Conservation (phyloP, 2,329 filamentous ascomycete genomes). For the Fusarium xyrophilum region DNA sequence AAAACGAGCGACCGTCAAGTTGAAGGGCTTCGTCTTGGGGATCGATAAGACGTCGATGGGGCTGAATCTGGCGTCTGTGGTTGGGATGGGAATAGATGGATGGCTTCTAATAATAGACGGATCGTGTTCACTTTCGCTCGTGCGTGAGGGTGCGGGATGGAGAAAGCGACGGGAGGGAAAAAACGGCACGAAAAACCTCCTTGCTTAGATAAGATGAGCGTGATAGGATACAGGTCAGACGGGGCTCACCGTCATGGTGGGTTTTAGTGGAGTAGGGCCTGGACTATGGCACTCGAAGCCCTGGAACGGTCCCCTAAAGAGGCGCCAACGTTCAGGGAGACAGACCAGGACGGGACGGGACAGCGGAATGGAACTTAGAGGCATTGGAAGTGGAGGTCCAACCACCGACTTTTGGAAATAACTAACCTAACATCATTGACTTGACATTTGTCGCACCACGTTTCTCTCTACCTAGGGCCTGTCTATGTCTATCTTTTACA, state of each 20-base stretch:
- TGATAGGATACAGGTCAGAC: conserved; percentile 2
- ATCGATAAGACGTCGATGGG: conserved; percentile 39
- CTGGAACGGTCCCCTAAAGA: conserved; percentile 22
- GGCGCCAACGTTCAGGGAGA: conserved; percentile 16
- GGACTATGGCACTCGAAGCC: conserved; percentile 20
- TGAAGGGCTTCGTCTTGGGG: not conserved
- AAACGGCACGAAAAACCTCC: conserved; percentile 30
- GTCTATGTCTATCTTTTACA: not conserved
- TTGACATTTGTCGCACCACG: conserved; percentile 4
- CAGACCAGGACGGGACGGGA: conserved; percentile 2
- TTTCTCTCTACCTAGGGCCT: not conserved
- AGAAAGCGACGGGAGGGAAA: conserved; percentile 32
- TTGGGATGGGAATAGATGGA: conserved; percentile 34
- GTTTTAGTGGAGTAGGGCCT: not conserved
- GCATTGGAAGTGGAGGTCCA: conserved; percentile 1
- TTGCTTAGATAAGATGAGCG: conserved; percentile 29
- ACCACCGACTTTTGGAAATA: conserved; percentile 24
- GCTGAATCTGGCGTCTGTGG: conserved; percentile 43
- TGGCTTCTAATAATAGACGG: conserved; percentile 45
- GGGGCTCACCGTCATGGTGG: conserved; percentile 24
- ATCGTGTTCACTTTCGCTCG: conserved; percentile 45
- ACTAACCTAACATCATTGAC: conserved; percentile 20
- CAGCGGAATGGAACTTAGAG: not conserved
- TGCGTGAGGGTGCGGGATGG: conserved; percentile 29
- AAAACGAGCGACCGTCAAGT: conserved; percentile 14